A percentile compares a stretch with the other conserved stretches of the same genome.
phyloP scores from a whole-genome alignment of 2,329 filamentous ascomycete species.

The Penicillium palitans region DNA sequence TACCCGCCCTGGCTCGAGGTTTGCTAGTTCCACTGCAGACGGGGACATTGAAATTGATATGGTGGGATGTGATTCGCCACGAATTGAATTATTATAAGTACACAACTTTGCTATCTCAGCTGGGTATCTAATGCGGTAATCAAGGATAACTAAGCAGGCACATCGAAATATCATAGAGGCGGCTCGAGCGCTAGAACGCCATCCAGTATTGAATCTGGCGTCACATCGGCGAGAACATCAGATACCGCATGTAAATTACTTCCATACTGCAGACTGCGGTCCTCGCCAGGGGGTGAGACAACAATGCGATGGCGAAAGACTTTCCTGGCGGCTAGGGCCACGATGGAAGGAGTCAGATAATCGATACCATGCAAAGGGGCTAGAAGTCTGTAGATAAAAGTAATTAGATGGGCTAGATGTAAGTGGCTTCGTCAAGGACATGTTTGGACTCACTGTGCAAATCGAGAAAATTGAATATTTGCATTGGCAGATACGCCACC shows the following conservation, averaged over 20 bases:
- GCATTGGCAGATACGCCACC: conserved; percentile 75
- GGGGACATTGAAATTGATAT: not conserved
- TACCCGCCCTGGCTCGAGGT: not conserved
- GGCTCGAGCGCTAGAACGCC: conserved; percentile 60
- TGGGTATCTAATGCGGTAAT: conserved; percentile 5
- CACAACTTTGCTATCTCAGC: not conserved
- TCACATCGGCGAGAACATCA: conserved; percentile 61
- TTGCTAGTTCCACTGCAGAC: not conserved
- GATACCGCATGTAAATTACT: conserved; percentile 72
- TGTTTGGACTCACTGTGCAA: conserved; percentile 55
- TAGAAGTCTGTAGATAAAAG: conserved; percentile 46
- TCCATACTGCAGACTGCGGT: conserved; percentile 91
- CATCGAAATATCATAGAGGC: conserved; percentile 48
- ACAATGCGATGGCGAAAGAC: conserved; percentile 82
- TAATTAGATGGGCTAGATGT: not conserved
- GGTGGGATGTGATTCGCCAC: not conserved
- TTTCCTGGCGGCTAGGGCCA: conserved; percentile 79
- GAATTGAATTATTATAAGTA: not conserved
- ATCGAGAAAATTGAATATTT: conserved; percentile 71
- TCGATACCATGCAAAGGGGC: conserved; percentile 77
- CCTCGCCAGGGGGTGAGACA: conserved; percentile 67
- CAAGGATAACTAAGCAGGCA: not conserved
- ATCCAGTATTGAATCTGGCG: conserved; percentile 58
- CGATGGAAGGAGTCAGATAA: conserved; percentile 80
- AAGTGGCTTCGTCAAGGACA: not conserved